Evolutionary conservation across 495 filamentous ascomycete genomes (phyloP).

Genomic region (Letharia lupina): DNA sequence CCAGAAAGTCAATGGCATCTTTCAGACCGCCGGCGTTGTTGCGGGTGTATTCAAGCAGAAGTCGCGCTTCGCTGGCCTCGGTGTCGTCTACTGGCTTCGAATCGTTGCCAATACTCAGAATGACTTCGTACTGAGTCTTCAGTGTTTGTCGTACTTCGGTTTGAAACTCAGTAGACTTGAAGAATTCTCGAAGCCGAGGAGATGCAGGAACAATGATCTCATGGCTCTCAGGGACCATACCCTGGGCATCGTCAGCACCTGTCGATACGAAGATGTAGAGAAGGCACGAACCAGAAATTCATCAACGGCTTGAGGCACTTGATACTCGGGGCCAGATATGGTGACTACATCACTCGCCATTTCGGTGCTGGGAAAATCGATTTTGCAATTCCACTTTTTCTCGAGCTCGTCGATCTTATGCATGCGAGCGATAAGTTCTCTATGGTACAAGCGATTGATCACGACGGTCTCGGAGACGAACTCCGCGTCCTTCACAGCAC

Average conservation of each 20-base stretch:
- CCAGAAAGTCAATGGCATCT: constrained; percentile 92
- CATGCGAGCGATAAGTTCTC: constrained; percentile 81
- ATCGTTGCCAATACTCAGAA: constrained; percentile 58
- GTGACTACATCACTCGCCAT: constrained; percentile 93
- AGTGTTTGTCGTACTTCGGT: constrained; percentile 73
- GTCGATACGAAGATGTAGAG: constrained; percentile 2
- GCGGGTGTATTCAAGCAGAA: constrained; percentile 74
- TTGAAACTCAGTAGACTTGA: constrained; percentile 69
- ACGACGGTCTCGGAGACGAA: constrained; percentile 87
- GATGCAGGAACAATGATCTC: constrained; percentile 76
- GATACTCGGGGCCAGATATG: constrained; percentile 92
- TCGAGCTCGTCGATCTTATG: constrained; percentile 86
- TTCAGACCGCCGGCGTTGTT: constrained; percentile 94
- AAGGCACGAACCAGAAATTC: constrained; percentile 64
- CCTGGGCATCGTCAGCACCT: constrained; percentile 41
- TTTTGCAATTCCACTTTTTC: constrained; percentile 98
- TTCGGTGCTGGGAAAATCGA: constrained; percentile 93
- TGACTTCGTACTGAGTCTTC: constrained; percentile 83
- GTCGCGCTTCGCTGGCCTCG: constrained; percentile 42
- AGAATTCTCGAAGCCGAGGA: constrained; percentile 61
- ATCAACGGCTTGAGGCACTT: constrained; percentile 91
- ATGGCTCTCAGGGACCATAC: constrained; percentile 94
- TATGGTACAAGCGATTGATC: constrained; percentile 91
- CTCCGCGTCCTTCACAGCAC: constrained; percentile 64
- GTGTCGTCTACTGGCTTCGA: constrained; percentile 41